Evolutionary conservation across 148 eudicot species (phyloP).

Genomic region (Heliamphora exappendiculata): DNA sequence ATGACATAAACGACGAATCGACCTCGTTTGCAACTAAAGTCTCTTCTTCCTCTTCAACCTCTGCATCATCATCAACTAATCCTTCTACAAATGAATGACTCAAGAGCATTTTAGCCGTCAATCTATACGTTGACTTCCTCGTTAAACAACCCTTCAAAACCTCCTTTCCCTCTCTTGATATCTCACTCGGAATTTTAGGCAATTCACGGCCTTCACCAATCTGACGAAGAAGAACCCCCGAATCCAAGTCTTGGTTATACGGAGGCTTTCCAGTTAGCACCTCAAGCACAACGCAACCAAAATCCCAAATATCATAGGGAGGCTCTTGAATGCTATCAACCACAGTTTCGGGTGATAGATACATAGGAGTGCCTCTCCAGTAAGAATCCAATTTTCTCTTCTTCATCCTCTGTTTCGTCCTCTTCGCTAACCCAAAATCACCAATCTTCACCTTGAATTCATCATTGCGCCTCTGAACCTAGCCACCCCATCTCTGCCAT

Average conservation of each 20-base stretch:
- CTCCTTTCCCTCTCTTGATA: constrained; percentile 27
- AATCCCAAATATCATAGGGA: constrained; percentile 43
- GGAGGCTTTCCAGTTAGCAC: constrained; percentile 39
- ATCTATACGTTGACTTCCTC: constrained; percentile 27
- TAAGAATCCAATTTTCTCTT: constrained; percentile 25
- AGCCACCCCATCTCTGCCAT: constrained; percentile 33
- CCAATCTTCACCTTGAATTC: constrained; percentile 31
- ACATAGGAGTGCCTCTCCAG: constrained; percentile 35
- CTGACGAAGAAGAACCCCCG: constrained; percentile 13
- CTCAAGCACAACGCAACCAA: constrained; percentile 46
- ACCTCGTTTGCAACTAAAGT: constrained; percentile 1
- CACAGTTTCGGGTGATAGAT: constrained; percentile 42
- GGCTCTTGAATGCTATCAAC: constrained; percentile 24
- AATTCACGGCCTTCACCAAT: constrained; percentile 20
- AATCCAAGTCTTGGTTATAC: constrained; percentile 19
- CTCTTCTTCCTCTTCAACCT: constrained; percentile 14
- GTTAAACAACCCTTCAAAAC: constrained; percentile 40
- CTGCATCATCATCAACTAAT: constrained; percentile 19
- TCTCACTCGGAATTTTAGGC: constrained; percentile 21
- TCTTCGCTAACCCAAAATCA: constrained; percentile 41
- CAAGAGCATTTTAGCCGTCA: constrained; percentile 42
- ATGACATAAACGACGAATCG: constrained; percentile 10
- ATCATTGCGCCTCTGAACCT: constrained; percentile 31
- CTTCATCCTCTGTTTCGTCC: constrained; percentile 12
- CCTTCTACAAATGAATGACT: constrained; percentile 36